Percentiles rank a stretch among this genome's conserved stretches.
Conservation (phyloP, 164 flowering plant genomes). For the Vitis labrusca region DNA sequence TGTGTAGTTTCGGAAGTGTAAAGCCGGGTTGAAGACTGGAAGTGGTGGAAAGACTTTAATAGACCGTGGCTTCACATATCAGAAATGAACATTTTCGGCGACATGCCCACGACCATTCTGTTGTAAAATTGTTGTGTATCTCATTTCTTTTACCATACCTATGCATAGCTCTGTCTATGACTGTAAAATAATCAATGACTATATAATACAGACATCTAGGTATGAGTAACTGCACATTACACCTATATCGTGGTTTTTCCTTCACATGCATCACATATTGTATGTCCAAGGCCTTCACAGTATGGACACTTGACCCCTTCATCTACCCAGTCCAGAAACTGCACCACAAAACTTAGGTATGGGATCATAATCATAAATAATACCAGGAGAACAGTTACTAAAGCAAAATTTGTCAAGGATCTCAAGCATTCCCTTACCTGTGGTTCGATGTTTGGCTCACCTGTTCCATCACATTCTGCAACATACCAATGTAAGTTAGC, state of each 20-base stretch:
- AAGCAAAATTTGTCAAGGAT: neutral
- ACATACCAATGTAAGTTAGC: neutral
- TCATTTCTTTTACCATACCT: too few species aligned
- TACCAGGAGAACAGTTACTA: neutral
- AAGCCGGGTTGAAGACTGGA: too few species aligned
- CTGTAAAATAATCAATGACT: too few species aligned
- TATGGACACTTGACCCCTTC: constrained; percentile 85
- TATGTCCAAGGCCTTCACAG: constrained; percentile 80
- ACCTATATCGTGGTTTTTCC: constrained; percentile 36
- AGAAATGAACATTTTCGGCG: too few species aligned
- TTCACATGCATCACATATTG: constrained; percentile 67
- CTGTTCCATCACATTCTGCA: constrained; percentile 97
- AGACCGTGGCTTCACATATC: too few species aligned
- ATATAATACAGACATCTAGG: too few species aligned
- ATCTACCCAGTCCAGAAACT: constrained; percentile 92
- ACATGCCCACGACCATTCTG: too few species aligned
- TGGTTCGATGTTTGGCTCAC: constrained; percentile 84
- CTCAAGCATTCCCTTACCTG: constrained; percentile 48
- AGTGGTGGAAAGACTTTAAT: too few species aligned
- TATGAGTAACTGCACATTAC: neutral
- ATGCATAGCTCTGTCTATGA: too few species aligned
- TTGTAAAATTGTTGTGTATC: too few species aligned
- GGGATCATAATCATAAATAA: neutral
- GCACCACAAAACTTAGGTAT: constrained; percentile 25
- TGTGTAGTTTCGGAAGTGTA: too few species aligned